A percentile compares a stretch with the other conserved stretches of the same genome.
Conservation (phyloP, 2,329 filamentous ascomycete genomes). For the Pseudogymnoascus destructans region DNA sequence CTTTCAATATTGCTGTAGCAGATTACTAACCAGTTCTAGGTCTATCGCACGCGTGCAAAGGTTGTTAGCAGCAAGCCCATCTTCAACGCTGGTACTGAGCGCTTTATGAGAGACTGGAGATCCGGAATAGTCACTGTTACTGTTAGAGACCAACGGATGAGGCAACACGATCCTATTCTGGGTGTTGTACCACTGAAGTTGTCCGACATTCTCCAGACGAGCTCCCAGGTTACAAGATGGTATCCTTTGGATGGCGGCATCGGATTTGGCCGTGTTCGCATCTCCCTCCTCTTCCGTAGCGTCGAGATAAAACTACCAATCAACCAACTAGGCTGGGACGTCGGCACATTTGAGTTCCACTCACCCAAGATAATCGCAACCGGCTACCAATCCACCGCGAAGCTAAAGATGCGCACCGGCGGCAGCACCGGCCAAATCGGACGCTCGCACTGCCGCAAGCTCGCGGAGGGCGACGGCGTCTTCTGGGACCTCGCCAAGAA, state of each 20-base stretch:
- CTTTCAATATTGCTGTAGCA: background rate
- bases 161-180: slow-evolving; percentile 88
- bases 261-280: slow-evolving; percentile 76
- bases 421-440: slow-evolving; percentile 64
- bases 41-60: slow-evolving; percentile 91
- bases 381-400: slow-evolving; percentile 47
- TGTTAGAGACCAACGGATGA: slow-evolving; percentile 76
- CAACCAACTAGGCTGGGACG: slow-evolving; percentile 79
- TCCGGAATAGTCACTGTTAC: slow-evolving; percentile 75
- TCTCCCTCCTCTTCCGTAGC: slow-evolving; percentile 81
- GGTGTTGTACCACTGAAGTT: slow-evolving; percentile 83
- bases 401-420: slow-evolving; percentile 73
- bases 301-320: slow-evolving; percentile 79
- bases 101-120: slow-evolving; percentile 87
- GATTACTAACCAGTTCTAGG: slow-evolving; percentile 26
- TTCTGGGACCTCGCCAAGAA: slow-evolving; percentile 44
- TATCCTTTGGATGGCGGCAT: slow-evolving; percentile 94
- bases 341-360: slow-evolving; percentile 83
- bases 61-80: slow-evolving; percentile 90
- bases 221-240: slow-evolving; percentile 73
- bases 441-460: slow-evolving; percentile 46
- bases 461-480: slow-evolving; percentile 45
- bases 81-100: slow-evolving; percentile 91
- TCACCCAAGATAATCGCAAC: slow-evolving; percentile 55
- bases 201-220: slow-evolving; percentile 75